Evolutionary conservation across 2,329 filamentous ascomycete genomes (phyloP), one percentile per base, ranked within the genome.

Genomic region (Penicillium sp.): DNA sequence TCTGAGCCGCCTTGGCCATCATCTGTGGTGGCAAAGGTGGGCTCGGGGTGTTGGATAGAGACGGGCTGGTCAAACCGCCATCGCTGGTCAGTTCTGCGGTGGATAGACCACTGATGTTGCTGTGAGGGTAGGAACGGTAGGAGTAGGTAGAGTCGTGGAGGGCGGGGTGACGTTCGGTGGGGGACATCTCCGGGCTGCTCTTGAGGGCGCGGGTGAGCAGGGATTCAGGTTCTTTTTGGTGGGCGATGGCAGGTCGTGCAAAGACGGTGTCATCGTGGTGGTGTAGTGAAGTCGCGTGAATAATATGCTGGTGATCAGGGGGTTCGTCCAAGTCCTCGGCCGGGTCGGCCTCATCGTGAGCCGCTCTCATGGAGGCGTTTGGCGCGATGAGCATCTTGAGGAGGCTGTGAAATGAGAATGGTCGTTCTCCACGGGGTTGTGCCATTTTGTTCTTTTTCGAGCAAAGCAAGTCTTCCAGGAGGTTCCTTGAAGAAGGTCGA

Each of bases 81-180:
- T 97, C 95, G 78, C 93, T 97, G n/a, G 93, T 97, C 60, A 98
- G 84, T 67, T 97, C 94, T 40, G 91, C 91, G 3, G 92, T 96
- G 1, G 93, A 97, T 50, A 91, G 85, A 62, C 90, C 80, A 79
- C 93, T 97, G 68, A 88, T 82, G 73, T 89, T 94, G 82, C 92
- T 96, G 75, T 89, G 90, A 19, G 72, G 73, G 60, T 78, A 78
- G 40, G 75, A 75, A 51, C 69, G 70, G 90, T 88, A 63, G 91
- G 94, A 62, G 88, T 78, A 65, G 75, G 50, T 57, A 12, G 84
- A 80, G 79, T 68, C 82, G 78, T 65, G 73, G 65, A 60, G 73
- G 63, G 65, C 59, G 49, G 60, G 72, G 71, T 60, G 75, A 68
- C 61, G 69, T 44, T 79, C 75, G 35, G 70, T 66, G 13, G 77